Base-by-base conservation (phyloP, 768 basidiomycete species). In the Inosperma sp. region DNA sequence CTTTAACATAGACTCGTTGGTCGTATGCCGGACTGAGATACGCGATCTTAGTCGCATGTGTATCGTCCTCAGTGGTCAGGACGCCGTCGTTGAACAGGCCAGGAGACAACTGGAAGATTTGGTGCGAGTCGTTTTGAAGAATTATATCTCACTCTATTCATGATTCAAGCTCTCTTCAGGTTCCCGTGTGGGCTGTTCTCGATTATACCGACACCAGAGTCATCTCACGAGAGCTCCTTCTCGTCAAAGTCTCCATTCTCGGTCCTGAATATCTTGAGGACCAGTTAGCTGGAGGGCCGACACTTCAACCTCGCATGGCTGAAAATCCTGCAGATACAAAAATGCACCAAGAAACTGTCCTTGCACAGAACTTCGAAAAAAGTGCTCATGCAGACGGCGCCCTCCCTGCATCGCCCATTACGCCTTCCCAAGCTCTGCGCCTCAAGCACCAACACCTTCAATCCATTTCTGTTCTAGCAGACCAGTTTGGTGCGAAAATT, bases 131-230 rank as follows among this genome's bases (percentile, higher is more conserved):
- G 31, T n/a, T 21, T 19, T 26, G 5, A 29, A 40, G 25, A 22
- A 42, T 39, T 30, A 23, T 29, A n/a, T 49, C 44, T 29, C 44
- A 39, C 12, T 4, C 19, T 19, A 19, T 17, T 30, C 35, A 6
- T 23, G 2, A n/a, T 9, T 29, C 23, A 31, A 27, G 19, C 41
- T 33, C 50, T 21, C 41, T 34, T n/a, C 44, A 96, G 95, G 94
- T 99, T 22, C 96, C 95, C 43, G 96, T 99, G 4, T 99, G 96
- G 96, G 96, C 95, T 23, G 96, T 99, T 26, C 77, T 99, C 53
- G 94, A 99, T 70, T 99, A 98, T 68, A 97, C 95, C 16, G 80
- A 94, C 54, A 98, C 93, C 19, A 82, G 79, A 50, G 83, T 86
- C 23, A 95, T 99, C 66, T 80, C 87, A 57, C 88, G 96, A 59